Percentiles rank a stretch among this genome's conserved stretches.
These are phyloP conservation scores for Zymoseptoria pseudotritici DNA, from an alignment of 2,329 filamentous ascomycete genomes.

Conservation along the genomic window DNA sequence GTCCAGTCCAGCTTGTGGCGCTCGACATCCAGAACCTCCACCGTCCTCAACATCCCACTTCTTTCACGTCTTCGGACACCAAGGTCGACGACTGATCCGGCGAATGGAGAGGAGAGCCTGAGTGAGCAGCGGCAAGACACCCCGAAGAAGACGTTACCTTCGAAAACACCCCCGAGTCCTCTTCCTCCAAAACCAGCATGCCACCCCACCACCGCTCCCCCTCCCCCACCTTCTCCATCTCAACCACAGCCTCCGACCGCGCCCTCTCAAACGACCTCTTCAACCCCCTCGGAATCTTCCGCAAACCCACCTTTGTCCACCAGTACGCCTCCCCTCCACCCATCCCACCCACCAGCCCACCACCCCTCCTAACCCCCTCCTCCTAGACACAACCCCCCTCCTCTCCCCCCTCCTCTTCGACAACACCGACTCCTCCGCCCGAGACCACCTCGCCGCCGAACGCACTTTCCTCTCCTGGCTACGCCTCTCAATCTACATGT, in stretches of 20 bases:
- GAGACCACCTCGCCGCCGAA: constrained; percentile 75
- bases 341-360: neutral
- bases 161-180: too few species aligned
- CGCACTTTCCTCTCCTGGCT: constrained; percentile 87
- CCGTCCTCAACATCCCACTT: too few species aligned
- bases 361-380: neutral
- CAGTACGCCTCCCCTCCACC: constrained; percentile 31
- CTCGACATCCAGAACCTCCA: too few species aligned
- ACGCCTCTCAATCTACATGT: constrained; percentile 81
- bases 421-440: constrained; percentile 65
- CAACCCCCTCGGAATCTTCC: constrained; percentile 46
- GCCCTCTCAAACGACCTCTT: constrained; percentile 33
- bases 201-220: neutral
- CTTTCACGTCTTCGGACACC: too few species aligned
- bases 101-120: too few species aligned
- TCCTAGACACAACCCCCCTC: constrained; percentile 49
- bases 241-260: constrained; percentile 17
- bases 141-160: too few species aligned
- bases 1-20: too few species aligned
- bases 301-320: constrained; percentile 44
- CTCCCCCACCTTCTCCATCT: constrained; percentile 6
- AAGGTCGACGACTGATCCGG: too few species aligned
- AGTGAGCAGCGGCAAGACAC: too few species aligned
- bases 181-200: neutral
- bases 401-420: constrained; percentile 64